Evolutionary conservation across 1,284 basidiomycete species (phyloP).

Genomic region (Ceratorhiza oryzae-sativae): DNA sequence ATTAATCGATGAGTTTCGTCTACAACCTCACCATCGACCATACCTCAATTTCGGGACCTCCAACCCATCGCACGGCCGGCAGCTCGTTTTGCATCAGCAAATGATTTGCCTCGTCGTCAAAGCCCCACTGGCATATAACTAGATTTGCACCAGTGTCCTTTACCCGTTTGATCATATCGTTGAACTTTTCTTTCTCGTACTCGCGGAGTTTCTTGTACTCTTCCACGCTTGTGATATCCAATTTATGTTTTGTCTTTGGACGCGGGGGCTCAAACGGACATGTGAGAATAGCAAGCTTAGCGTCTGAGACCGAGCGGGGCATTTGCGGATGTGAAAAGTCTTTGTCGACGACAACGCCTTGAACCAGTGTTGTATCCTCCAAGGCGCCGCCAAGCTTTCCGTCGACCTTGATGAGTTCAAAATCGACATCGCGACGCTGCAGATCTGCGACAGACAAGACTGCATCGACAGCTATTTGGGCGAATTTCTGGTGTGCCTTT

Average conservation of each 20-base stretch:
- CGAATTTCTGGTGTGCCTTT: constrained; percentile 94
- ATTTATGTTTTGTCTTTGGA: constrained; percentile 99
- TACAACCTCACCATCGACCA: constrained; percentile 40
- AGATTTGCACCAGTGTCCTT: constrained; percentile 99
- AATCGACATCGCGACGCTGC: constrained; percentile 92
- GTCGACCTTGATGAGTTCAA: constrained; percentile 99
- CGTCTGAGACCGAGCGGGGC: constrained; percentile 88
- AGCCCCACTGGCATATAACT: constrained; percentile 99
- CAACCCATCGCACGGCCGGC: constrained; percentile 99
- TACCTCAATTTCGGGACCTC: constrained; percentile 98
- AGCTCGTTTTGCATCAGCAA: constrained; percentile 96
- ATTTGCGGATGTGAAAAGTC: constrained; percentile 99
- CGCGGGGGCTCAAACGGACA: constrained; percentile 99
- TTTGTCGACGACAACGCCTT: constrained; percentile 98
- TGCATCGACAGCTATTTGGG: constrained; percentile 96
- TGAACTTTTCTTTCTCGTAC: constrained; percentile 96
- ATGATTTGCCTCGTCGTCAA: constrained; percentile 99
- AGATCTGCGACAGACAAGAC: constrained; percentile 96
- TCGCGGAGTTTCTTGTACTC: constrained; percentile 95
- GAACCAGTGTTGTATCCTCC: constrained; percentile 91
- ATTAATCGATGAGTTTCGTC: constrained; percentile 22
- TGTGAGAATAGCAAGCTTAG: constrained; percentile 94
- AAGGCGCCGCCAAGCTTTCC: constrained; percentile 98
- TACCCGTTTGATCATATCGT: constrained; percentile 95
- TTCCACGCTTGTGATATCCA: constrained; percentile 97